Percentiles rank a stretch among this genome's conserved stretches.
These are phyloP conservation scores for Cicer chorassanicum DNA, from an alignment of 306 rosid species.

Conservation along the genomic window DNA sequence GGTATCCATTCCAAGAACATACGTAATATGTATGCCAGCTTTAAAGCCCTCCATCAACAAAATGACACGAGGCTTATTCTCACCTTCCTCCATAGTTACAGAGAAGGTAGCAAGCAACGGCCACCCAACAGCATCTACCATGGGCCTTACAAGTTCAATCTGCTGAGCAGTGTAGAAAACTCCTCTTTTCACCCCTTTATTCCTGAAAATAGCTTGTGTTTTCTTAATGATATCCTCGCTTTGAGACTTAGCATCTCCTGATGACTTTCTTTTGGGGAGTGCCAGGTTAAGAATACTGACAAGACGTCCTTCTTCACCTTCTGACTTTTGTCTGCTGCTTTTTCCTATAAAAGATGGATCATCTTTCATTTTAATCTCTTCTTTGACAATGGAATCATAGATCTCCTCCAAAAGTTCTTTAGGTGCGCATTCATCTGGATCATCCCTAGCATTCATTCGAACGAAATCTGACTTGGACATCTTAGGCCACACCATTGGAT, in stretches of 20 bases:
- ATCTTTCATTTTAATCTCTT: constrained; percentile 94
- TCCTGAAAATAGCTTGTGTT: constrained; percentile 90
- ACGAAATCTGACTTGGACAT: constrained; percentile 93
- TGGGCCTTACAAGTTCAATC: constrained; percentile 99
- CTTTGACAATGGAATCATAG: constrained; percentile 88
- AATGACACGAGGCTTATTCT: constrained; percentile 87
- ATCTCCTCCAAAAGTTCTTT: constrained; percentile 88
- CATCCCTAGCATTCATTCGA: constrained; percentile 86
- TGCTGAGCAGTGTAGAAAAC: constrained; percentile 89
- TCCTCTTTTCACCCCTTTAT: constrained; percentile 82
- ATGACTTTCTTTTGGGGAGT: constrained; percentile 77
- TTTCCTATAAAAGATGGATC: constrained; percentile 64
- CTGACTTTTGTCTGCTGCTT: constrained; percentile 70
- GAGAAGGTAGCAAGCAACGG: constrained; percentile 98
- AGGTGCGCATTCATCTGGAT: constrained; percentile 91
- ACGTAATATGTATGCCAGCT: constrained; percentile 93
- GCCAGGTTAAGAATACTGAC: constrained; percentile 94
- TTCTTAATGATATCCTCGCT: constrained; percentile 93
- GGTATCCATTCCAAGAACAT: constrained; percentile 98
- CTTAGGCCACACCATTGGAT: constrained; percentile 99
- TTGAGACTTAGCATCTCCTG: constrained; percentile 78
- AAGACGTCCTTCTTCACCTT: constrained; percentile 91
- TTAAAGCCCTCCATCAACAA: constrained; percentile 97
- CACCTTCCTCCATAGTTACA: constrained; percentile 99
- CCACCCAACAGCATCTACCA: constrained; percentile 99